Conservation (phyloP, 306 rosid species). For the Cucurbita argyrosperma region DNA sequence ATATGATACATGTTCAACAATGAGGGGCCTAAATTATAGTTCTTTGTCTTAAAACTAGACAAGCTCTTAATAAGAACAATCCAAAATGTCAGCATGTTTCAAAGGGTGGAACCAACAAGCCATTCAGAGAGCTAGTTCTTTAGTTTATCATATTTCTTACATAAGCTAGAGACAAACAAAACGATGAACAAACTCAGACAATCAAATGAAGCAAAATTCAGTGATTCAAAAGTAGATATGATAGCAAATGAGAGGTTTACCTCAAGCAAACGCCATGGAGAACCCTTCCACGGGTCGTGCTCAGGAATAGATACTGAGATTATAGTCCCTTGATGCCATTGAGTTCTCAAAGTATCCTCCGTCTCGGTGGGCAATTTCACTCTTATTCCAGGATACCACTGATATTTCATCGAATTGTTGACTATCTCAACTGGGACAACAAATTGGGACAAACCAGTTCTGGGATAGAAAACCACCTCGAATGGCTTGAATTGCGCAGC, state of each 20-base stretch:
- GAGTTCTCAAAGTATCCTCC: constrained; percentile 43
- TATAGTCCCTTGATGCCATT: constrained; percentile 54
- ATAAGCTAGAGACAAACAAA: not conserved
- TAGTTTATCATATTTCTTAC: not conserved
- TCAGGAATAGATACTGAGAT: constrained; percentile 9
- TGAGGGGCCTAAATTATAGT: not conserved
- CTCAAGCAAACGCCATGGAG: constrained; percentile 75
- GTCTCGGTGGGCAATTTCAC: constrained; percentile 53
- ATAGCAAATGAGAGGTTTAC: constrained; percentile 9
- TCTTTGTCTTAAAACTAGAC: not conserved
- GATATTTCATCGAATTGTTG: constrained; percentile 22
- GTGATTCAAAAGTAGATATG: not conserved
- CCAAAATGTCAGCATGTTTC: not conserved
- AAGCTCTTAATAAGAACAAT: not conserved
- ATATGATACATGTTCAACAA: not conserved
- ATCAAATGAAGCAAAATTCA: not conserved
- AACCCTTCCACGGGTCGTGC: constrained; percentile 25
- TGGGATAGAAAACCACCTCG: constrained; percentile 60
- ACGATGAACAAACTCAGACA: not conserved
- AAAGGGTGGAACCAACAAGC: not conserved
- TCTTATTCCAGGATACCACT: constrained; percentile 41
- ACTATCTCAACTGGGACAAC: constrained; percentile 51
- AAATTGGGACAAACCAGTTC: constrained; percentile 44
- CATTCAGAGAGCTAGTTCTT: not conserved
- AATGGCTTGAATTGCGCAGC: constrained; percentile 42